Evolutionary conservation across 2,329 filamentous ascomycete genomes (phyloP).

Genomic region (Phaeosphaeriaceae sp.): DNA sequence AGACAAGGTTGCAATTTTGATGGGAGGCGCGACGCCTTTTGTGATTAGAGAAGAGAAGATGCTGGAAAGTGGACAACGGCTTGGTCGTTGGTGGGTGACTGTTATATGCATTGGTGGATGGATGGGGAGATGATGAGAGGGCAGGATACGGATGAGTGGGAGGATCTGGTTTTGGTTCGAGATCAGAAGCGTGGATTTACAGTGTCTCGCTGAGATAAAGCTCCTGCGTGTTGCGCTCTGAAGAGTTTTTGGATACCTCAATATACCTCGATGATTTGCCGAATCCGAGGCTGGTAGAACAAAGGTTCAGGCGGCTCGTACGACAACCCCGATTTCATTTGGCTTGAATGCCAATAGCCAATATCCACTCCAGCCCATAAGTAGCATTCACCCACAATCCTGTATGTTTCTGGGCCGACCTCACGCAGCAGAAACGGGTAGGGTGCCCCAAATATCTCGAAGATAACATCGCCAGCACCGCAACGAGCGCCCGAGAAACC

Average conservation of each 20-base stretch:
- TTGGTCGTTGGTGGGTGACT: conserved; percentile 8
- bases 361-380: background rate
- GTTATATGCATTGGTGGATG: conserved; percentile 13
- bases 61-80: no score
- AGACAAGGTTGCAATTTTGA: background rate
- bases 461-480: background rate
- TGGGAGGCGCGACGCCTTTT: background rate
- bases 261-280: background rate
- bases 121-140: conserved; percentile 5
- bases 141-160: background rate
- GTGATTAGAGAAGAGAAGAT: background rate
- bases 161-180: background rate
- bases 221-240: no score
- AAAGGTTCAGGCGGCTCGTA: background rate
- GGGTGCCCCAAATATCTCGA: background rate
- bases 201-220: no score
- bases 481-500: background rate
- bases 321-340: background rate
- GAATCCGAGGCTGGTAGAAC: background rate
- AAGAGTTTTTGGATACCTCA: no score
- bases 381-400: background rate
- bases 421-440: background rate
- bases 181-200: no score
- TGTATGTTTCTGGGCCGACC: background rate
- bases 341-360: background rate